Base-by-base conservation (phyloP, 495 filamentous ascomycete species). In the Hyaloscypha finlandica region DNA sequence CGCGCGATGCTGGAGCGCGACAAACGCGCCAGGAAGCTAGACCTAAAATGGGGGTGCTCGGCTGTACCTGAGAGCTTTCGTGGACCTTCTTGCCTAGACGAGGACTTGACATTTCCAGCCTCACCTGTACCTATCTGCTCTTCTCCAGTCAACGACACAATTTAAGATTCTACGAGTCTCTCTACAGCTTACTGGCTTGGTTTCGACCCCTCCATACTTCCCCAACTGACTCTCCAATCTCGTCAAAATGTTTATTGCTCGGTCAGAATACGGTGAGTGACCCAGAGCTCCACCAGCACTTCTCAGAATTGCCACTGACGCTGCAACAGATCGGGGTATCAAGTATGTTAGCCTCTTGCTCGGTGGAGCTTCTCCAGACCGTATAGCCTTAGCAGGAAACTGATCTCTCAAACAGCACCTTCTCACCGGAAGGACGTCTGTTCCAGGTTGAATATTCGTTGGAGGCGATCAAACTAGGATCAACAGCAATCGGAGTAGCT, bases 401-500 rank as follows among this genome's bases (percentile, higher is more conserved):
- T 70, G 31, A 69, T 48, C 63, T 19, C 8, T 55, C 60, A 33
- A 61, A 61, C 77, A 98, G 94, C 86, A 99, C 95, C 86, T 99
- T 99, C 90, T 99, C 95, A 71, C 95, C 95, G 58, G 95, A 99
- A 86, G 95, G 95, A 74, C 95, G 95, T 82, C 90, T 99, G 79
- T 99, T 99, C 88, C 95, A 99, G 85, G 95, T 99, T 82, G 95
- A 99, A 90, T 99, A 99, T 87, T 98, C 96, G 65, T 91, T 99
- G 69, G 95, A 99, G 87, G 95, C 95, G 78, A 99, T 99, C 87
- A 99, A 99, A 81, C 92, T 98, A 73, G 95, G 95, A 74, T 95
- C 91, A 64, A 99, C 95, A 67, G 95, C 95, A 73, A 99, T 99
- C 82, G 95, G 95, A 74, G 93, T 99, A 69, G 92, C 95, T 70